These are phyloP conservation scores for Caryopteris hybrid DNA, from an alignment of 305 asterid species.

Conservation along the genomic window DNA sequence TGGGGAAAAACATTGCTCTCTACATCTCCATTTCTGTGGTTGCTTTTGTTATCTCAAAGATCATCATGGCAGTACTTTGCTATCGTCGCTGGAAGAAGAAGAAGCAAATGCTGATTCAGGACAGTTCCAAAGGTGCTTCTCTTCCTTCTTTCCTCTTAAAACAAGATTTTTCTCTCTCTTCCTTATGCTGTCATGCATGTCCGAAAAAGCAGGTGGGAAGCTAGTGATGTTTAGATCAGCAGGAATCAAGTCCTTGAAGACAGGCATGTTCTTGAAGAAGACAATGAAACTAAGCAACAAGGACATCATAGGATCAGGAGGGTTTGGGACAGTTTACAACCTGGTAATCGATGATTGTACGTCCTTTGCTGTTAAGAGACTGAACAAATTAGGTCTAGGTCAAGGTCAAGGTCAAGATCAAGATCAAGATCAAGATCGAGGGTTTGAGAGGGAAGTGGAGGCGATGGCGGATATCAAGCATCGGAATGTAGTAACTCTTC, in stretches of 20 bases:
- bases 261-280: slow-evolving; percentile 54
- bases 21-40: slow-evolving; percentile 61
- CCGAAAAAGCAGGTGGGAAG: slow-evolving; percentile 58
- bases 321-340: slow-evolving; percentile 80
- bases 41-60: slow-evolving; percentile 65
- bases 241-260: slow-evolving; percentile 40
- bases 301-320: slow-evolving; percentile 85
- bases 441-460: slow-evolving; percentile 81
- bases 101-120: slow-evolving; percentile 50
- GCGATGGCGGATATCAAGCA: slow-evolving; percentile 92
- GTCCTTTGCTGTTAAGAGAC: slow-evolving; percentile 65
- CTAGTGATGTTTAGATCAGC: slow-evolving; percentile 67
- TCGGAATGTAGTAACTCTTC: slow-evolving; percentile 70
- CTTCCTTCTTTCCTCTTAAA: neutral
- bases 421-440: slow-evolving; percentile 74
- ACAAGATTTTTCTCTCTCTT: neutral
- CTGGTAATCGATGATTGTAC: slow-evolving; percentile 39
- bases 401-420: too few relatives aligned
- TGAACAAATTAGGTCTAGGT: slow-evolving; percentile 47
- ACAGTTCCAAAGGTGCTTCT: slow-evolving; percentile 45
- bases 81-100: slow-evolving; percentile 72
- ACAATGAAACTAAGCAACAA: slow-evolving; percentile 69
- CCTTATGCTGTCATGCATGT: neutral
- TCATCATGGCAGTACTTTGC: slow-evolving; percentile 59
- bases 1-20: slow-evolving; percentile 44